These are phyloP conservation scores for Monosporascus sp. DNA, from an alignment of 2,329 filamentous ascomycete species.

Conservation along the genomic window DNA sequence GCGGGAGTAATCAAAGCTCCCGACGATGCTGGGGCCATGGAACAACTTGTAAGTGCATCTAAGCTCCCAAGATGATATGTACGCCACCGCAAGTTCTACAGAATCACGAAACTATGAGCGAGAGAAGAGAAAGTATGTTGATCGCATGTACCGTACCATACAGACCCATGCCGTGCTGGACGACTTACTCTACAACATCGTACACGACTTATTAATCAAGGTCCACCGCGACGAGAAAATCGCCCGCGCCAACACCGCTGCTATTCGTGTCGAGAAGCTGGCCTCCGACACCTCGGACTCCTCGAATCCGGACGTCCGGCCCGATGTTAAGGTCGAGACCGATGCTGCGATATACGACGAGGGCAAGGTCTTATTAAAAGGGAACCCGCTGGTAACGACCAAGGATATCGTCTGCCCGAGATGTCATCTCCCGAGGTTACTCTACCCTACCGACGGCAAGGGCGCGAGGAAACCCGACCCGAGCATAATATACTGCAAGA, in stretches of 20 bases:
- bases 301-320: constrained; percentile 46
- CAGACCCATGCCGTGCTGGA: constrained; percentile 64
- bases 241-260: constrained; percentile 60
- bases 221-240: constrained; percentile 75
- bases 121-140: constrained; percentile 1
- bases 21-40: constrained; percentile 47
- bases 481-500: constrained; percentile 69
- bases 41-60: constrained; percentile 52
- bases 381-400: constrained; percentile 66
- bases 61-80: constrained; percentile 10
- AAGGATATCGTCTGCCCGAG: constrained; percentile 67
- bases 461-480: constrained; percentile 62
- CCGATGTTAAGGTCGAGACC: constrained; percentile 56
- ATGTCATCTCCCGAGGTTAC: constrained; percentile 68
- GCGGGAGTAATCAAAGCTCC: constrained; percentile 52
- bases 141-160: constrained; percentile 1
- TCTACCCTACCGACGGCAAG: constrained; percentile 67
- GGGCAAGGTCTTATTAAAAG: constrained; percentile 62
- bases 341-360: constrained; percentile 66
- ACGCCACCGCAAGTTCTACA: constrained; percentile 2
- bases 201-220: constrained; percentile 68
- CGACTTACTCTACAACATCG: constrained; percentile 69
- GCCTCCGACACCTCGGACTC: constrained; percentile 50
- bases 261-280: constrained; percentile 59
- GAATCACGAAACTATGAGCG: constrained; percentile 3